These are phyloP conservation scores for Styphnolobium japonicum DNA, from an alignment of 306 rosid species.

Conservation along the genomic window DNA sequence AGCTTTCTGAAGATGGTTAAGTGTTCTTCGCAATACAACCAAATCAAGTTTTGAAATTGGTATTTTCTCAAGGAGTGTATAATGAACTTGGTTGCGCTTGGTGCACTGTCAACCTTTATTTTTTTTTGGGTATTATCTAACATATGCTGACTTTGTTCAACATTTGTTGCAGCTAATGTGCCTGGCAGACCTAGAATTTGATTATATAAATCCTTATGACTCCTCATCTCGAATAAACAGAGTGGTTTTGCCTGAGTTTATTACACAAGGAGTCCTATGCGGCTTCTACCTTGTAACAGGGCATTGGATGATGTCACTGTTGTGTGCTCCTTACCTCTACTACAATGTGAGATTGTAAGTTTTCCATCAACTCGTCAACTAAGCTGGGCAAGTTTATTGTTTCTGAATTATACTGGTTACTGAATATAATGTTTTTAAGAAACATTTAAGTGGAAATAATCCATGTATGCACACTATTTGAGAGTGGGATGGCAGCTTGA, in stretches of 20 bases:
- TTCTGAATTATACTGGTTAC: neutral
- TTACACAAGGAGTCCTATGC: slow-evolving; percentile 59
- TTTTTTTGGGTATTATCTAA: neutral
- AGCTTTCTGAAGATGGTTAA: neutral
- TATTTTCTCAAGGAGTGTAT: neutral
- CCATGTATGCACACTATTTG: neutral
- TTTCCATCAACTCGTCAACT: slow-evolving; percentile 2
- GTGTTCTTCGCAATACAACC: neutral
- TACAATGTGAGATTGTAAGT: slow-evolving; percentile 83
- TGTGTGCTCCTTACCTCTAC: slow-evolving; percentile 78
- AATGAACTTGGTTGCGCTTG: slow-evolving; percentile 15
- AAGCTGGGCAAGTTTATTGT: neutral
- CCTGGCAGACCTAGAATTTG: slow-evolving; percentile 93
- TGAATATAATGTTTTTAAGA: neutral
- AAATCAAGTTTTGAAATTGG: slow-evolving; percentile 10
- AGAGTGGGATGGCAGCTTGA: neutral
- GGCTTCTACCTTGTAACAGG: slow-evolving; percentile 72
- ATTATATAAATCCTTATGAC: slow-evolving; percentile 94
- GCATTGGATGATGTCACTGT: slow-evolving; percentile 87
- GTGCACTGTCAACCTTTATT: neutral
- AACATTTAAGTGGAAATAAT: neutral
- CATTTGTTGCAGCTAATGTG: slow-evolving; percentile 84
- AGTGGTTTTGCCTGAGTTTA: slow-evolving; percentile 79
- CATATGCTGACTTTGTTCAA: neutral
- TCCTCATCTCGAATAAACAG: slow-evolving; percentile 77